These are phyloP conservation scores for Leccinum ochraceum DNA, from an alignment of 768 basidiomycete genomes.

Conservation along the genomic window DNA sequence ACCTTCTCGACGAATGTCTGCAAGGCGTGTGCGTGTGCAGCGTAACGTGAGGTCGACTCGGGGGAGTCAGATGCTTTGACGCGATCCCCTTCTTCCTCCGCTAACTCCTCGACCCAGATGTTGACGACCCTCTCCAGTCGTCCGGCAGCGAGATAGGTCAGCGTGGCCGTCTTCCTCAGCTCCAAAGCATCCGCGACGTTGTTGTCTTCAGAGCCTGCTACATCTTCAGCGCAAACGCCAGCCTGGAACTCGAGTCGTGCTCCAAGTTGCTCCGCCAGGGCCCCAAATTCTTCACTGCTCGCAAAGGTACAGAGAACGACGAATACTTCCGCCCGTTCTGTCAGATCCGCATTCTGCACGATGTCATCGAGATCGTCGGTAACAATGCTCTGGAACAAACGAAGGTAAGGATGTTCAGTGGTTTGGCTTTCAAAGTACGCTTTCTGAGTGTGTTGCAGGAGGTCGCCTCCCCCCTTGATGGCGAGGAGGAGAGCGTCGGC, in stretches of 20 bases:
- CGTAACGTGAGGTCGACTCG: conserved; percentile 59
- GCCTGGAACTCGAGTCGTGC: conserved; percentile 87
- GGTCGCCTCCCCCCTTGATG: conserved; percentile 85
- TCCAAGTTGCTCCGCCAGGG: conserved; percentile 89
- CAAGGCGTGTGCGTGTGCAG: conserved; percentile 80
- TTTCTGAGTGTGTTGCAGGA: conserved; percentile 86
- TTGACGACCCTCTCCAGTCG: conserved; percentile 83
- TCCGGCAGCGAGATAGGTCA: conserved; percentile 92
- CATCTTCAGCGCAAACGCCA: conserved; percentile 50
- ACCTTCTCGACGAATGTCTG: conserved; percentile 98
- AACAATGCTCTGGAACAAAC: conserved; percentile 93
- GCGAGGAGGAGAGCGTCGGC: conserved; percentile 96
- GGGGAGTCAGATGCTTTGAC: conserved; percentile 40
- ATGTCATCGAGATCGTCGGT: conserved; percentile 90
- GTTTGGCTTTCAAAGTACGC: conserved; percentile 90
- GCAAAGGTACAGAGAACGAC: conserved; percentile 97
- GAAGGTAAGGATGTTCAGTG: conserved; percentile 77
- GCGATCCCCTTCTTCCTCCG: conserved; percentile 73
- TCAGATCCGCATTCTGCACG: conserved; percentile 92
- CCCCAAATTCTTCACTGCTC: conserved; percentile 75
- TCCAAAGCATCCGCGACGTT: conserved; percentile 39
- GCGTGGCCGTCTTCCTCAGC: conserved; percentile 82
- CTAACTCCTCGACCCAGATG: conserved; percentile 91
- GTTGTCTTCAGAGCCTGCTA: conserved; percentile 43
- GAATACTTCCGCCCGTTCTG: conserved; percentile 96